A percentile compares a stretch with the other conserved stretches of the same genome.
Evolutionary conservation across 345 rosid genomes (phyloP).

Genomic region (Bretschneidera sinensis): DNA sequence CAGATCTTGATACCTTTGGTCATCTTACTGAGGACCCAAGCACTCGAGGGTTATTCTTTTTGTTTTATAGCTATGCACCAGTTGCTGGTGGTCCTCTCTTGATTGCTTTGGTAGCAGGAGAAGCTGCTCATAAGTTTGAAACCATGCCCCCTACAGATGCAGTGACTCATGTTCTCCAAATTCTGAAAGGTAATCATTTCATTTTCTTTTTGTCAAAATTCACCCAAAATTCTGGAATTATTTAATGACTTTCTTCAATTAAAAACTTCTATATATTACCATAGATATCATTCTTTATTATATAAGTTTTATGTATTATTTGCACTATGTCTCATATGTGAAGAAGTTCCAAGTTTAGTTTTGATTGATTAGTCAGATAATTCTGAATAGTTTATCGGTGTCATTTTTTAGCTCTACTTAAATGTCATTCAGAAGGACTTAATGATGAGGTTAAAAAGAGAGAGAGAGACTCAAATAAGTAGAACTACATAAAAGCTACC

Average conservation of each 20-base stretch:
- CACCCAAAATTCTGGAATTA: neutral
- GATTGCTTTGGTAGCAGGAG: slow-evolving; percentile 95
- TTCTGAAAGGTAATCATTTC: slow-evolving; percentile 63
- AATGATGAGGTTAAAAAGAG: too few species aligned
- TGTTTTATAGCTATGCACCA: slow-evolving; percentile 91
- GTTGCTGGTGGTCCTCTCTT: slow-evolving; percentile 91
- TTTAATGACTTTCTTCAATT: too few species aligned
- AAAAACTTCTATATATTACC: too few species aligned
- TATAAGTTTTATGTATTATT: too few species aligned
- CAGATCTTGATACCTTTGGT: slow-evolving; percentile 94
- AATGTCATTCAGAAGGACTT: too few species aligned
- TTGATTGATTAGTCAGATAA: neutral
- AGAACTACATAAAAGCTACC: too few species aligned
- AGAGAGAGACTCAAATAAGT: too few species aligned
- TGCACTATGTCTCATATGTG: neutral
- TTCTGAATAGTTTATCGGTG: too few species aligned
- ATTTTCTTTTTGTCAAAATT: neutral
- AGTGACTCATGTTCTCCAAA: slow-evolving; percentile 79
- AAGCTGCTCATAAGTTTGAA: slow-evolving; percentile 96
- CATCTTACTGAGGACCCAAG: slow-evolving; percentile 81
- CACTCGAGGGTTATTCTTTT: slow-evolving; percentile 82
- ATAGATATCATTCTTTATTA: too few species aligned
- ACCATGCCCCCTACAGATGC: slow-evolving; percentile 93
- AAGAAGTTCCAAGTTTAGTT: neutral
- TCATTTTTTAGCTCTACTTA: too few species aligned